Conservation (phyloP, 345 rosid species). For the Microcos paniculata region DNA sequence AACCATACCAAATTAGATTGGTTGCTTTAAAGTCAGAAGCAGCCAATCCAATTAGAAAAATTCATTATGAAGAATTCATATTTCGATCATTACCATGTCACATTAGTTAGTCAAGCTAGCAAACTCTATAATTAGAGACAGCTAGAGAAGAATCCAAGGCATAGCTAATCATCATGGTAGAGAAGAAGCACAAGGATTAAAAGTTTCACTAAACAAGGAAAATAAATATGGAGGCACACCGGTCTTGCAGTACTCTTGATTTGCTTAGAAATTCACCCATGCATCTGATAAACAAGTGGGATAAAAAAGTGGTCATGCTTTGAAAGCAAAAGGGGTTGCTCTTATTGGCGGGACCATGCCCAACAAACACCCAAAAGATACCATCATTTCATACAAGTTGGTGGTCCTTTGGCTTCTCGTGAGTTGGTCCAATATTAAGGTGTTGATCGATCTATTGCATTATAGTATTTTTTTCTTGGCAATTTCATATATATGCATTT, state of each 20-base stretch:
- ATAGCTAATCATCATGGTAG: not conserved
- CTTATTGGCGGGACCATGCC: not conserved
- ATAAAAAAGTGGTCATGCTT: not conserved
- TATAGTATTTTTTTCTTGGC: too few species aligned
- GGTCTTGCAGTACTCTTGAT: not conserved
- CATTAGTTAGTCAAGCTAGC: not conserved
- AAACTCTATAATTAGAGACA: not conserved
- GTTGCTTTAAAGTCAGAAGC: not conserved
- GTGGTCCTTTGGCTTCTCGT: constrained; percentile 11
- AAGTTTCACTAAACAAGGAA: not conserved
- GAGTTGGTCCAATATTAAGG: constrained; percentile 1
- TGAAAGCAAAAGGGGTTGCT: not conserved
- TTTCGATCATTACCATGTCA: not conserved
- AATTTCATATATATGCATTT: too few species aligned
- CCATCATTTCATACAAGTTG: constrained; percentile 4
- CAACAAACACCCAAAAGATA: not conserved
- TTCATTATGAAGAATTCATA: not conserved
- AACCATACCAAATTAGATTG: not conserved
- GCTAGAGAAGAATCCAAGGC: not conserved
- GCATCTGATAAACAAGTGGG: not conserved
- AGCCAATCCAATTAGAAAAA: not conserved
- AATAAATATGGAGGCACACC: not conserved
- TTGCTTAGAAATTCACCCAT: not conserved
- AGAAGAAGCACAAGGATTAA: not conserved
- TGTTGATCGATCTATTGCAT: too few species aligned